These are phyloP conservation scores for Avena insularis DNA, from an alignment of 176 grass and related monocot genomes.

Conservation along the genomic window DNA sequence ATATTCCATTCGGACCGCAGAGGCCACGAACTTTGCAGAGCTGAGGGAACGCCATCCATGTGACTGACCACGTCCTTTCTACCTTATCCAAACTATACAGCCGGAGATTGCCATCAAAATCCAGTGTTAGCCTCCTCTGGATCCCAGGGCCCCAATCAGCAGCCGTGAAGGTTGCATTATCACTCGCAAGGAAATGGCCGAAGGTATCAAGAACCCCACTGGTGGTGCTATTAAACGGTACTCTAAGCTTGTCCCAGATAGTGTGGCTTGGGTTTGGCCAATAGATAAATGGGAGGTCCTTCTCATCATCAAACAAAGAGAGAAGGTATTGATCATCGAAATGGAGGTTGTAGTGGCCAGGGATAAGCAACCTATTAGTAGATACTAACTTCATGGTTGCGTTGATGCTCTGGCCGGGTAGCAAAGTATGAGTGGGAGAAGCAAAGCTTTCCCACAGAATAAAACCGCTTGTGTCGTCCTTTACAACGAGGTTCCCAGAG, in stretches of 20 bases:
- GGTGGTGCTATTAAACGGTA: constrained; percentile 18
- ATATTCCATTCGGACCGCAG: constrained; percentile 72
- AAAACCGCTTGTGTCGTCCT: constrained; percentile 12
- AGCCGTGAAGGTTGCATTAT: constrained; percentile 41
- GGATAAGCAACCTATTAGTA: constrained; percentile 44
- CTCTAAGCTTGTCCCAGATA: constrained; percentile 45
- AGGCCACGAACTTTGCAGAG: constrained; percentile 43
- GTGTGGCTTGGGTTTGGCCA: constrained; percentile 44
- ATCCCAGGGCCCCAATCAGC: constrained; percentile 46
- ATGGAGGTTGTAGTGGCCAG: constrained; percentile 48
- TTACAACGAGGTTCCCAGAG: constrained; percentile 46
- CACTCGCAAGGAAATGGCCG: constrained; percentile 46
- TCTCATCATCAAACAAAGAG: constrained; percentile 48
- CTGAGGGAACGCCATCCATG: constrained; percentile 61
- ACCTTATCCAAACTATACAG: constrained; percentile 44
- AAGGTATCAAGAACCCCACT: constrained; percentile 31
- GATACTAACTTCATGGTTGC: constrained; percentile 39
- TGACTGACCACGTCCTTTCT: constrained; percentile 46
- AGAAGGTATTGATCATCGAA: constrained; percentile 59
- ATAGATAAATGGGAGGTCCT: constrained; percentile 50
- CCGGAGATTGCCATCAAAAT: constrained; percentile 61
- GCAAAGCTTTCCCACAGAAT: constrained; percentile 54
- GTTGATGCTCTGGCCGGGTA: constrained; percentile 50
- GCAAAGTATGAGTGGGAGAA: constrained; percentile 54
- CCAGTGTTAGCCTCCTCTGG: constrained; percentile 50